These are phyloP conservation scores for Tetragonia tetragonoides DNA, from an alignment of 148 eudicot genomes.

Conservation along the genomic window DNA sequence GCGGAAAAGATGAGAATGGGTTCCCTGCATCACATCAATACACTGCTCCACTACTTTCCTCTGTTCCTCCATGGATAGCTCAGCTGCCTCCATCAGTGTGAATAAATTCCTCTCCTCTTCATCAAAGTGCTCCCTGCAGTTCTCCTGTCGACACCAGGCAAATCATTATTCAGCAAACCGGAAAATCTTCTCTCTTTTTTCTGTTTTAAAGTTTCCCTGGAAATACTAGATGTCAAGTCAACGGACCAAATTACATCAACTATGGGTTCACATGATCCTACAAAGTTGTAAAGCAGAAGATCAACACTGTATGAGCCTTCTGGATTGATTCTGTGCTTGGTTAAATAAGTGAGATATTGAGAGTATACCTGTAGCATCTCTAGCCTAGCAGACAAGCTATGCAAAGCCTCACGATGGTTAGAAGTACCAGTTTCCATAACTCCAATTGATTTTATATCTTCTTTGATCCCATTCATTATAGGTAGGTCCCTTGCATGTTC, in stretches of 20 bases:
- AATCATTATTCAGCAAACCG: neutral
- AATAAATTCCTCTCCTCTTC: constrained; percentile 72
- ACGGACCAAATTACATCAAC: too few species aligned
- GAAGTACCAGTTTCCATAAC: constrained; percentile 63
- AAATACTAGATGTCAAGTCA: neutral
- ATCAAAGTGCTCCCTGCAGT: constrained; percentile 73
- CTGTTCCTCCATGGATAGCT: constrained; percentile 49
- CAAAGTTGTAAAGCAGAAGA: too few species aligned
- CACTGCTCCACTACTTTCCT: constrained; percentile 57
- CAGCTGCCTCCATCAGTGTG: constrained; percentile 77
- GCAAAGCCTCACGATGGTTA: constrained; percentile 54
- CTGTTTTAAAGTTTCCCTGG: neutral
- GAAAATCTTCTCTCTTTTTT: too few species aligned
- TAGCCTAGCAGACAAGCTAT: constrained; percentile 49
- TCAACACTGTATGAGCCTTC: neutral
- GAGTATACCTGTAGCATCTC: constrained; percentile 53
- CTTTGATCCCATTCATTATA: constrained; percentile 87
- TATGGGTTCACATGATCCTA: too few species aligned
- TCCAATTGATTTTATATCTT: constrained; percentile 67
- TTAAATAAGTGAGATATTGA: neutral
- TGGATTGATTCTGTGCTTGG: neutral
- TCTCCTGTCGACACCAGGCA: constrained; percentile 42
- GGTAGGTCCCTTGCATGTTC: constrained; percentile 83
- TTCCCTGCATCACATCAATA: constrained; percentile 67
- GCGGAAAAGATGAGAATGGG: constrained; percentile 71